These are phyloP conservation scores for Ogataea thermomethanolica DNA, from an alignment of 805 yeast species.

Conservation along the genomic window DNA sequence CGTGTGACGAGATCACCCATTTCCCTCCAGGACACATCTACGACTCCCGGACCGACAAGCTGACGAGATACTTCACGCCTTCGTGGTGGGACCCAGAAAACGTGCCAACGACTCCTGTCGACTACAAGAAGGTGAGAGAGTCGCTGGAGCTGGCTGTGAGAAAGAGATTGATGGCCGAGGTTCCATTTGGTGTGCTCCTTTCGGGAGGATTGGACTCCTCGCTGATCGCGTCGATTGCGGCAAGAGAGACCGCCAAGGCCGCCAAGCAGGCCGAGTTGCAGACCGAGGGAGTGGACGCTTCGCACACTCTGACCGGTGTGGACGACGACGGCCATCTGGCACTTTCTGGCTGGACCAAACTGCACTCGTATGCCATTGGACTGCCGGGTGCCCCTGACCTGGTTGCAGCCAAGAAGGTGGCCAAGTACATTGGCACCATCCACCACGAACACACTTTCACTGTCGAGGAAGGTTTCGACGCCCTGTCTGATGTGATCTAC, in stretches of 20 bases:
- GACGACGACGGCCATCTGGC: constrained; percentile 85
- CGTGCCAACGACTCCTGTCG: constrained; percentile 75
- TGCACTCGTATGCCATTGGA: constrained; percentile 97
- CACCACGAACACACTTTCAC: constrained; percentile 99
- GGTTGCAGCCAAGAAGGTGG: constrained; percentile 93
- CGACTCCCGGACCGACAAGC: constrained; percentile 83
- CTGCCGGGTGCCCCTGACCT: constrained; percentile 97
- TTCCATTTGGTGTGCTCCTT: constrained; percentile 94
- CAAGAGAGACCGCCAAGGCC: constrained; percentile 88
- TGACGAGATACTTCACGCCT: constrained; percentile 88
- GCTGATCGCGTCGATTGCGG: constrained; percentile 93
- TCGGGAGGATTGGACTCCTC: constrained; percentile 98
- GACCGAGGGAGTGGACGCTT: constrained; percentile 54
- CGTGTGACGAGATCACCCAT: constrained; percentile 87
- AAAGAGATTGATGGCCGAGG: constrained; percentile 99
- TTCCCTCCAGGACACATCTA: constrained; percentile 99
- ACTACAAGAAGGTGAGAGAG: constrained; percentile 67
- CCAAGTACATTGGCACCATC: constrained; percentile 90
- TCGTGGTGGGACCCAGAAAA: constrained; percentile 86
- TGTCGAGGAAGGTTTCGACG: constrained; percentile 93
- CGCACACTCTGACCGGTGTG: constrained; percentile 81
- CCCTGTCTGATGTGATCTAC: constrained; percentile 88
- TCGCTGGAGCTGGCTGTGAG: constrained; percentile 91
- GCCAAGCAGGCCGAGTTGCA: constrained; percentile 44
- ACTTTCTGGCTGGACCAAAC: constrained; percentile 66